Base-by-base conservation (phyloP, 495 filamentous ascomycete species). In the Hyaloscypha bicolor region DNA sequence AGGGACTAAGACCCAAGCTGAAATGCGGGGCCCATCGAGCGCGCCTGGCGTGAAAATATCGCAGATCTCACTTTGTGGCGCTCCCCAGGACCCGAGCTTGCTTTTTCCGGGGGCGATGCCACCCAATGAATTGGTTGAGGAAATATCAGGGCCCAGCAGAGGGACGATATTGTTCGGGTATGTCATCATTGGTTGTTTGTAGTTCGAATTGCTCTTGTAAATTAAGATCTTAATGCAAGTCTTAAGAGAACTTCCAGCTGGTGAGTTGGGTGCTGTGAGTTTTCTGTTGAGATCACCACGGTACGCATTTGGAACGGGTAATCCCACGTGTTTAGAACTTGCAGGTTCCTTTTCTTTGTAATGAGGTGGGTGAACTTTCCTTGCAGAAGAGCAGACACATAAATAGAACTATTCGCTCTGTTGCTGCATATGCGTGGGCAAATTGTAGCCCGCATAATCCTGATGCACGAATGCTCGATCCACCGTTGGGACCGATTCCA, bases 391-490 rank as follows among this genome's bases (percentile, higher is more conserved):
- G 42, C 42, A 48, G 16, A 48, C 16, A 12, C 42, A 48, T 48
- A 48, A 19, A 48, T 19, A 48, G 1, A 22, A 4, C 35, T 66
- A 73, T 21, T 67, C 61, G n/a, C 75, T 69, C 70, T 90, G 85
- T 77, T 94, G 91, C 66, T 90, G 82, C 90, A 97, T 89, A 75
- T 97, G 93, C 29, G 85, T 96, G 2, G 93, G 93, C 45, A 95
- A 74, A 74, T 97, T 97, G 73, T 87, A 93, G 33, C 83, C 84
- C 22, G 87, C 81, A 76, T 97, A 97, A 77, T 97, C 93, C 65
- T 89, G 78, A 79, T 97, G 93, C 42, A 96, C 91, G 80, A 87
- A 87, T 2, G 85, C 85, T 55, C 86, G 77, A 65, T 88, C 86
- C 16, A 88, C 90, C 55, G 84, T 90, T 4, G 92, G 92, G 30